Evolutionary conservation across 1,284 basidiomycete species (phyloP).

Genomic region (Apiotrichum domesticum): DNA sequence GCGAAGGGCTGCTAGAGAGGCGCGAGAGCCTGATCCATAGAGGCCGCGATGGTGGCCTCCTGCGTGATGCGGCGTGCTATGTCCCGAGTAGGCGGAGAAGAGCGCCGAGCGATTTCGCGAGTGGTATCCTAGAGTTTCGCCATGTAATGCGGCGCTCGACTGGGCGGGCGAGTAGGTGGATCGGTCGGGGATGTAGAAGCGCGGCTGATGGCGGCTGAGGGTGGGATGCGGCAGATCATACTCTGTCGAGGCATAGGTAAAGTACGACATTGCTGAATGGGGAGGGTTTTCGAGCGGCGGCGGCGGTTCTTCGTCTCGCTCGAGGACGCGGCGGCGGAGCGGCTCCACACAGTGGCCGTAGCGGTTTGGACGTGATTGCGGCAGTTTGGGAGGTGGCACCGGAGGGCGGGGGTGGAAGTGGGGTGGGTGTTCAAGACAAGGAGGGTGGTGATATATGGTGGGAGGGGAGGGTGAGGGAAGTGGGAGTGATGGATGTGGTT

Average conservation of each 20-base stretch:
- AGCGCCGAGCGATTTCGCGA: slow-evolving; percentile 13
- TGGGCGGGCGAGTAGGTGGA: slow-evolving; percentile 11
- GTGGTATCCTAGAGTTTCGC: slow-evolving; percentile 12
- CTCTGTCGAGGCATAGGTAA: slow-evolving; percentile 13
- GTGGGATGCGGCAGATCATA: slow-evolving; percentile 20
- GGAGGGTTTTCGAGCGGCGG: background rate
- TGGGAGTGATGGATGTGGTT: background rate
- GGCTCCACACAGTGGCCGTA: background rate
- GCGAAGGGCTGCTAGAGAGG: slow-evolving; percentile 16
- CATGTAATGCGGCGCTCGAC: slow-evolving; percentile 2
- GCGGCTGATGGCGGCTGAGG: slow-evolving; percentile 17
- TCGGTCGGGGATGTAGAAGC: slow-evolving; percentile 23
- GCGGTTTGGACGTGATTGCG: background rate
- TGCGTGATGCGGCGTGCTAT: slow-evolving; percentile 10
- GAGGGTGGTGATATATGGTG: background rate
- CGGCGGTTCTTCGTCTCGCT: background rate
- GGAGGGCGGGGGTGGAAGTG: background rate
- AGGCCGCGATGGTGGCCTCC: background rate
- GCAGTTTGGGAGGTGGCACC: background rate
- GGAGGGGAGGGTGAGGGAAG: background rate
- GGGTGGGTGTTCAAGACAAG: background rate
- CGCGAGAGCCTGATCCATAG: slow-evolving; percentile 11
- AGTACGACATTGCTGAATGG: slow-evolving; percentile 14
- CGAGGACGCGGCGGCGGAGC: background rate
- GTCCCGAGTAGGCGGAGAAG: slow-evolving; percentile 6